phyloP scores from a whole-genome alignment of 495 filamentous ascomycete genomes.

The Aspergillus ellipticus region DNA sequence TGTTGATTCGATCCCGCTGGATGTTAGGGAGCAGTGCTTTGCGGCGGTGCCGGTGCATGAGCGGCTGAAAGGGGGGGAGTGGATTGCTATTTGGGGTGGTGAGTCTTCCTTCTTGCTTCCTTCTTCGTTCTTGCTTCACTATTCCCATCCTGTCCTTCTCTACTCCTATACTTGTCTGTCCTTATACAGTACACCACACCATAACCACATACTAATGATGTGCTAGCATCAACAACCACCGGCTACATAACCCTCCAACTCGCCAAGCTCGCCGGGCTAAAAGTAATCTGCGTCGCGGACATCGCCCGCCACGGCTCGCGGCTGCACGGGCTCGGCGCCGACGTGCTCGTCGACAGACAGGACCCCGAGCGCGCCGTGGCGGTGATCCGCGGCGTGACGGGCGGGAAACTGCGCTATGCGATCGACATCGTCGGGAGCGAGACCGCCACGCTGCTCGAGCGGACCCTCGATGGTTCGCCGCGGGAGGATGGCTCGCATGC shows the following conservation, averaged over 20 bases:
- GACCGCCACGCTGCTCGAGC: constrained; percentile 48
- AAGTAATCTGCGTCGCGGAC: constrained; percentile 57
- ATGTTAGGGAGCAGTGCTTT: constrained; percentile 54
- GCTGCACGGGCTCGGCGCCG: constrained; percentile 48
- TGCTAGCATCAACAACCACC: constrained; percentile 56
- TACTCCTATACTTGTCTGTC: background rate
- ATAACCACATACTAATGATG: too few species aligned
- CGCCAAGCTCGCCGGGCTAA: constrained; percentile 55
- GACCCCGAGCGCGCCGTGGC: constrained; percentile 55
- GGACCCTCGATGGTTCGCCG: constrained; percentile 35
- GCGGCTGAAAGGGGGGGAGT: constrained; percentile 50
- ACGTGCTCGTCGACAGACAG: constrained; percentile 60
- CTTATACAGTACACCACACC: too few species aligned
- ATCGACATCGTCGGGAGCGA: constrained; percentile 61
- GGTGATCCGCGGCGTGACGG: constrained; percentile 54
- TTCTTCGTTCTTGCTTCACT: too few species aligned
- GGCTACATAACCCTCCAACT: constrained; percentile 58
- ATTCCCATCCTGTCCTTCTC: background rate
- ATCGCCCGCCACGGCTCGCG: constrained; percentile 56
- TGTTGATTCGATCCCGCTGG: constrained; percentile 39
- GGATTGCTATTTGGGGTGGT: constrained; percentile 70
- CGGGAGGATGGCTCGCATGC: constrained; percentile 20
- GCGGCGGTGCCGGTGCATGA: constrained; percentile 38
- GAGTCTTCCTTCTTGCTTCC: constrained; percentile 15
- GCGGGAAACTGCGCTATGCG: constrained; percentile 54